Base-by-base conservation (phyloP, 306 rosid genomes). In the Lagenaria siceraria region DNA sequence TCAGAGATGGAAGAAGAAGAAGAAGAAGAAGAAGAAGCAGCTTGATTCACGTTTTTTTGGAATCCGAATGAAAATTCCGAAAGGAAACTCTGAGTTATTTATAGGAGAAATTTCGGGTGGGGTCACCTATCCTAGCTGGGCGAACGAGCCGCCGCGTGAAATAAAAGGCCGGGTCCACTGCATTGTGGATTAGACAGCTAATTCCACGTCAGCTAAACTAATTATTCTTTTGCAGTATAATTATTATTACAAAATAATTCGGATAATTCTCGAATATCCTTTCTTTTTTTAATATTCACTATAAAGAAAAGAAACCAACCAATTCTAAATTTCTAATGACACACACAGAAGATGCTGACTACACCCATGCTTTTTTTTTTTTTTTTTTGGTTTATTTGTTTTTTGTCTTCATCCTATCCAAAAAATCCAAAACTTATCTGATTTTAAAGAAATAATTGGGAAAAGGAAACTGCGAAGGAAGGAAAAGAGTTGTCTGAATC, bases 121-220 rank as follows among this genome's bases (percentile, higher is more conserved):
- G 76, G 40, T 29, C 24, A 25, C 25, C 0, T 0, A 8, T 71
- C 58, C 24, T 7, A 48, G 76, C 76, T 71, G 76, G 75, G 27
- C 11, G 24, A 71, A 71, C 76, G 17, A 48, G 59, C 42, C 76
- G 76, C 76, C 56, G 55, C 76, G 40, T 70, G 38, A 70, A 70
- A 14, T 38, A 42, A 43, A 46, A 49, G 0, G 12, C 2, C 4
- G 76, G 76, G 59, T 48, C 76, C 59, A 48, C 59, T 15, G 8
- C 42, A 7, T 71, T 25, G 59, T 15, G 76, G 73, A 71, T 71
- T 46, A 71, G 76, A 71, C 76, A 71, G 76, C 76, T 46, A 48
- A 48, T 71, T 27, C 76, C 76, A 71, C 59, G 76, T 71, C 42
- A 15, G 76, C 76, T 71, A 0, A 48, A 25, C 36, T 25, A 71